Evolutionary conservation across 78 protist genomes (phyloP), one percentile per base, ranked within the genome.

Genomic region (Blattamonas nauphoetae): DNA sequence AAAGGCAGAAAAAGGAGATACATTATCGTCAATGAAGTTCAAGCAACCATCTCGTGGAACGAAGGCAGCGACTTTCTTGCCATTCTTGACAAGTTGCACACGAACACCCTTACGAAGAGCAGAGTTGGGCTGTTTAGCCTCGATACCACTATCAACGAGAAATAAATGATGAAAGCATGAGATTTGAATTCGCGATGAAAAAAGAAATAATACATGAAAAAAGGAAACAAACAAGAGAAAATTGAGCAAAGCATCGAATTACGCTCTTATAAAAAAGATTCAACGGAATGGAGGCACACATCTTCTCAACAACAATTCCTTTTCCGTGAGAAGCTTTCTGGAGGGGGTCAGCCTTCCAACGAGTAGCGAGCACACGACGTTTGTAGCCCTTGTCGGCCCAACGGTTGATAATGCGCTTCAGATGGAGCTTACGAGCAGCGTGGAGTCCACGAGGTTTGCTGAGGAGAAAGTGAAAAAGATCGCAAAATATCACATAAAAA

Each of bases 111-210:
- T 98, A 80, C 99, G 99, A 45, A 98, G 95, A 85, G 99, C 99
- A 44, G 99, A 97, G 97, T 98, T 98, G 44, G 99, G 99, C 96
- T 98, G 99, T 93, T 97, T 98, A 89, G 99, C 95, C 93, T 97
- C 99, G 78, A 98, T 93, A 89, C 99, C 99, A 89, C 94, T 91
- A 88, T 63, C 4, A 41, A 0, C 3, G 21, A 44, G 35, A 1
- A 5, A 79, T 79, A 21, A 55, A 55, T 63, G 43, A 45, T 3
- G 35, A 3, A 45, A 0, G 87, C 80, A 0, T 38, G 2, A 0
- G 1, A 38, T 34, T 29, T 3, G 11, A 1, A 2, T 34, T 1
- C 0, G 0, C 44, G 11, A 34, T 1, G 5, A 1, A 29, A 4
- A 34, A 36, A 0, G 3, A n/a, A 46, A 21, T 6, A 3, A 5